phyloP scores from a whole-genome alignment of 2,329 filamentous ascomycete genomes.

The Aureobasidium zeae region DNA sequence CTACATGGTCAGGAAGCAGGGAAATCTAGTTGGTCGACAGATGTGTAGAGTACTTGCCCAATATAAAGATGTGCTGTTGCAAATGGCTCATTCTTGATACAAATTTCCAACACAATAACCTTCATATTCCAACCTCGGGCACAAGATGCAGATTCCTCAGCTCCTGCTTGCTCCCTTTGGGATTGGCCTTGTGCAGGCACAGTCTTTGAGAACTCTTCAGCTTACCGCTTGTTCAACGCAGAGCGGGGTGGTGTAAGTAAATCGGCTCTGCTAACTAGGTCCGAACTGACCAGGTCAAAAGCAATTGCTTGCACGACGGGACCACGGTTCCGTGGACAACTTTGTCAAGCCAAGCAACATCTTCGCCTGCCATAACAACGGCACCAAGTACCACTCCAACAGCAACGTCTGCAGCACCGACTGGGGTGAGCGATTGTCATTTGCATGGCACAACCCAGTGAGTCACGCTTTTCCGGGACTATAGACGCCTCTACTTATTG shows the following conservation, averaged over 20 bases:
- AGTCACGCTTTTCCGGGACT: slow-evolving; percentile 16
- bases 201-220: background rate
- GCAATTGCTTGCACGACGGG: slow-evolving; percentile 9
- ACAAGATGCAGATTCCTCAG: background rate
- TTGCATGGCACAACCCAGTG: slow-evolving; percentile 39
- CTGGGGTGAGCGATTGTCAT: slow-evolving; percentile 33
- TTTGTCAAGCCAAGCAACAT: background rate
- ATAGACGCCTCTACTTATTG: background rate
- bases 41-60: background rate
- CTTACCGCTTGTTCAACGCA: slow-evolving; percentile 7
- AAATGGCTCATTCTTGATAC: background rate
- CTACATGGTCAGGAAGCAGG: background rate
- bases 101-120: too few species aligned
- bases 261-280: too few species aligned
- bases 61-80: slow-evolving; percentile 4
- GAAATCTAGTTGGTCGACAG: background rate
- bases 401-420: background rate
- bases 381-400: background rate
- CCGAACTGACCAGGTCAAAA: background rate
- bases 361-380: background rate
- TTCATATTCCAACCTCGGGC: too few species aligned
- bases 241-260: slow-evolving; percentile 4
- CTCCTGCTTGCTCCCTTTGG: background rate
- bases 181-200: background rate
- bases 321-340: slow-evolving; percentile 9